Evolutionary conservation across 2,329 filamentous ascomycete genomes (phyloP).

Genomic region (Ascochyta koolunga): DNA sequence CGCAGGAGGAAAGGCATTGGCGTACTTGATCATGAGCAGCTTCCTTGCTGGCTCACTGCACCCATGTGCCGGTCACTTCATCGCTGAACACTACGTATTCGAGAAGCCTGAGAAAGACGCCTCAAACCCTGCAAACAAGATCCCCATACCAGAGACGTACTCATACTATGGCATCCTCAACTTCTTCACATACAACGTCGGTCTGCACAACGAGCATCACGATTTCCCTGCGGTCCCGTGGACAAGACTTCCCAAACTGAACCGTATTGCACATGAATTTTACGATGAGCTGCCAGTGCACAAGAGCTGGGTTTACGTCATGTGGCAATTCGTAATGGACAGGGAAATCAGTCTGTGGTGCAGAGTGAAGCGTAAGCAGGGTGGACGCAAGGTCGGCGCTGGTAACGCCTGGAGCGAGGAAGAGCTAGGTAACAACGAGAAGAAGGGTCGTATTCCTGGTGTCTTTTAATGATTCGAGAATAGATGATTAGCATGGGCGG

Average conservation of each 20-base stretch:
- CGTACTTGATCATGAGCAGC: constrained; percentile 85
- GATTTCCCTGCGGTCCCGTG: constrained; percentile 97
- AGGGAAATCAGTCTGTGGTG: constrained; percentile 88
- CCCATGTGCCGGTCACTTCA: constrained; percentile 96
- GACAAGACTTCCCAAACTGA: constrained; percentile 80
- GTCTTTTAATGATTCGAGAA: constrained; percentile 22
- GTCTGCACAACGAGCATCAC: constrained; percentile 97
- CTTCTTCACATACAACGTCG: constrained; percentile 93
- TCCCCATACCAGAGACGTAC: constrained; percentile 84
- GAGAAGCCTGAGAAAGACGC: constrained; percentile 58
- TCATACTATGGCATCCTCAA: constrained; percentile 96
- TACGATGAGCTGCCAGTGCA: constrained; percentile 87
- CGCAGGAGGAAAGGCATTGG: constrained; percentile 68
- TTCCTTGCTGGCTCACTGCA: constrained; percentile 95
- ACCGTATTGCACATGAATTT: constrained; percentile 85
- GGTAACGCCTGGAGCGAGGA: constrained; percentile 53
- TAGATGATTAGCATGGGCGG: constrained; percentile 4
- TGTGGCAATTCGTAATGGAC: constrained; percentile 96
- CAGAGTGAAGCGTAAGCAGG: constrained; percentile 88
- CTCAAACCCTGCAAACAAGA: constrained; percentile 57
- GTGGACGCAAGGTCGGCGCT: constrained; percentile 65
- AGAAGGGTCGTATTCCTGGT: constrained; percentile 53
- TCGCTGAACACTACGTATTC: constrained; percentile 81
- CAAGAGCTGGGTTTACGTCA: constrained; percentile 87
- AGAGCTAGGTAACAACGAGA: constrained; percentile 56